Conservation (phyloP, 192 early-diverging fungal species). For the Coemansia sp. region DNA sequence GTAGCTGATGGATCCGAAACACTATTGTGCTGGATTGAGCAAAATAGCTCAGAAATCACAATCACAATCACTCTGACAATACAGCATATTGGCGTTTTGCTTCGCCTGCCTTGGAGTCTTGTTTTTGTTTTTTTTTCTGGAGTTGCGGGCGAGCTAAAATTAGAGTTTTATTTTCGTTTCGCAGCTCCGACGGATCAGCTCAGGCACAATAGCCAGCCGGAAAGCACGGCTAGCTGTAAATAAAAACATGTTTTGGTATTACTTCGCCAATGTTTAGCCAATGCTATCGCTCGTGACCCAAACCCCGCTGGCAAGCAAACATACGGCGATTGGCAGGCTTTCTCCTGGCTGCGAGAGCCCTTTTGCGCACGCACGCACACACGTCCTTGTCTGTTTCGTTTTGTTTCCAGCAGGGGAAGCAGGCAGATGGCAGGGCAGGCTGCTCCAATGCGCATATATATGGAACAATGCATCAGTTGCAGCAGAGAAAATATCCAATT, state of each 20-base stretch:
- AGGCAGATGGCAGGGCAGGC: background rate
- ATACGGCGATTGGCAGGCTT: background rate
- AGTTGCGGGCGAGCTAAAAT: background rate
- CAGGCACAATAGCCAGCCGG: background rate
- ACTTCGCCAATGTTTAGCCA: no score
- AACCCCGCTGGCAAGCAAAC: background rate
- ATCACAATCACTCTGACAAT: background rate
- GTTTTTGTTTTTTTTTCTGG: background rate
- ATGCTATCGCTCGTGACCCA: background rate
- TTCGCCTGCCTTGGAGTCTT: background rate
- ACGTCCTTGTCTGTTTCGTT: background rate
- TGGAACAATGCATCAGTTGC: background rate
- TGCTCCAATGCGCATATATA: background rate
- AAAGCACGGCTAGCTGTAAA: background rate
- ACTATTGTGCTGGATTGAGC: background rate
- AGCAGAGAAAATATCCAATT: constrained; percentile 14
- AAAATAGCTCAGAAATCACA: background rate
- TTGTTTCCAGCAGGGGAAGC: background rate
- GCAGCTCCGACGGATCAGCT: background rate
- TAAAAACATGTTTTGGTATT: no score
- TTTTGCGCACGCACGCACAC: background rate
- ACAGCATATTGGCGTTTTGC: background rate
- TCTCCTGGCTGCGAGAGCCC: background rate
- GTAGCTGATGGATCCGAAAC: background rate
- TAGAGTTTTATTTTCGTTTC: background rate